These are phyloP conservation scores for Fusarium sp. DNA, from an alignment of 2,329 filamentous ascomycete genomes.

Conservation along the genomic window DNA sequence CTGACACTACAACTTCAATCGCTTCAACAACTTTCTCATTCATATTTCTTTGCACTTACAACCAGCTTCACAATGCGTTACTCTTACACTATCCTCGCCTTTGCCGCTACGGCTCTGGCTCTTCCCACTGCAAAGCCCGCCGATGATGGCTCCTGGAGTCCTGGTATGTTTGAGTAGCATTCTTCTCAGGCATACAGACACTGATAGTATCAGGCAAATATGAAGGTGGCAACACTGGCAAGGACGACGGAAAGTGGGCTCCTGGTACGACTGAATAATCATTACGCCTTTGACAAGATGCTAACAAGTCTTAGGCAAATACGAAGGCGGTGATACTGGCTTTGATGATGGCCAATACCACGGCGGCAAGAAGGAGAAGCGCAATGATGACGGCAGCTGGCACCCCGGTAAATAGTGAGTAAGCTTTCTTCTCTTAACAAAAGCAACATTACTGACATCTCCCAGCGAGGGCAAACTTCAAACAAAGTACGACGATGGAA, in stretches of 20 bases:
- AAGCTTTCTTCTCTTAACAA: too few species aligned
- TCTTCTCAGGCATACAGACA: rapidly evolving
- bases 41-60: not conserved
- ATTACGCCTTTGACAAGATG: too few species aligned
- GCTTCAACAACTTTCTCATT: not conserved
- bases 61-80: constrained; percentile 30
- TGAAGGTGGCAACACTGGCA: constrained; percentile 7
- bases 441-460: not conserved
- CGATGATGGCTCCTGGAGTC: constrained; percentile 33
- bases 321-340: constrained; percentile 15
- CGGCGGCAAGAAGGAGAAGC: constrained; percentile 10
- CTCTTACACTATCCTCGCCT: constrained; percentile 40
- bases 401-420: constrained; percentile 25
- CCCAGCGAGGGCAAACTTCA: constrained; percentile 16
- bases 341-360: constrained; percentile 18
- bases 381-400: constrained; percentile 20
- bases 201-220: constrained; percentile 23
- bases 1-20: not conserved
- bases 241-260: constrained; percentile 24
- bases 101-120: constrained; percentile 43
- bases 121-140: constrained; percentile 37
- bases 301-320: too few species aligned
- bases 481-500: constrained; percentile 18
- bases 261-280: too few species aligned
- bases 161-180: not conserved